A percentile compares a stretch with the other conserved stretches of the same genome.
Conservation (phyloP, 2,329 filamentous ascomycete genomes). For the Dactylonectria macrodidyma region DNA sequence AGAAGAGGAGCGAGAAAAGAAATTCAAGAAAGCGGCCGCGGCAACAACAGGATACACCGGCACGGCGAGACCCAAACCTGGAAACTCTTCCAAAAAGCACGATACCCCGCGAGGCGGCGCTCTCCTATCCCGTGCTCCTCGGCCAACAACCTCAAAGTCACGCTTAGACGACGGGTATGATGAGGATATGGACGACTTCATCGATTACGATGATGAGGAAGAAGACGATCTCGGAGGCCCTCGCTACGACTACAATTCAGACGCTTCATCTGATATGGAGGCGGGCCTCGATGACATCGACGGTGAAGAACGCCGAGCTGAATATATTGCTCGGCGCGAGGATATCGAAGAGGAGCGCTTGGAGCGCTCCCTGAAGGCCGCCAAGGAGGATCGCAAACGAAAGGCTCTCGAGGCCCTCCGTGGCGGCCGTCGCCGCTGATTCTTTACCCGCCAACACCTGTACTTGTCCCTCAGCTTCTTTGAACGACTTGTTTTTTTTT, state of each 20-base stretch:
- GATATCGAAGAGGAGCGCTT: constrained; percentile 76
- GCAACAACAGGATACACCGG: constrained; percentile 78
- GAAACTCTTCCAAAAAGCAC: constrained; percentile 51
- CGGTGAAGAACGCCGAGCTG: constrained; percentile 76
- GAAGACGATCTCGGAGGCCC: constrained; percentile 56
- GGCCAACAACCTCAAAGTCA: constrained; percentile 51
- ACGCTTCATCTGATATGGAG: constrained; percentile 83
- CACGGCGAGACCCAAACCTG: constrained; percentile 72
- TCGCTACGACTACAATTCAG: constrained; percentile 72
- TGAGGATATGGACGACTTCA: constrained; percentile 73
- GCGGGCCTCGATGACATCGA: constrained; percentile 82
- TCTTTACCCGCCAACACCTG: background rate
- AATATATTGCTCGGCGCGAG: constrained; percentile 75
- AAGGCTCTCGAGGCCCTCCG: constrained; percentile 56
- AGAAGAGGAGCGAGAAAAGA: constrained; percentile 64
- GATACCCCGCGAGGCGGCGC: constrained; percentile 57
- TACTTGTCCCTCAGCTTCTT: constrained; percentile 1
- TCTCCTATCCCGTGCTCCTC: constrained; percentile 52
- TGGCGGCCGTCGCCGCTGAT: constrained; percentile 49
- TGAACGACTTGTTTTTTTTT: constrained; percentile 1
- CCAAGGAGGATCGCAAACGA: constrained; percentile 71
- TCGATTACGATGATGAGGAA: constrained; percentile 73
- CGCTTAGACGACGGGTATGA: constrained; percentile 74
- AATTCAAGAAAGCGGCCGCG: constrained; percentile 72
- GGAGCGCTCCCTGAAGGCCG: constrained; percentile 72